Evolutionary conservation across 2,329 filamentous ascomycete genomes (phyloP).

Genomic region (Aspergillus sojae): DNA sequence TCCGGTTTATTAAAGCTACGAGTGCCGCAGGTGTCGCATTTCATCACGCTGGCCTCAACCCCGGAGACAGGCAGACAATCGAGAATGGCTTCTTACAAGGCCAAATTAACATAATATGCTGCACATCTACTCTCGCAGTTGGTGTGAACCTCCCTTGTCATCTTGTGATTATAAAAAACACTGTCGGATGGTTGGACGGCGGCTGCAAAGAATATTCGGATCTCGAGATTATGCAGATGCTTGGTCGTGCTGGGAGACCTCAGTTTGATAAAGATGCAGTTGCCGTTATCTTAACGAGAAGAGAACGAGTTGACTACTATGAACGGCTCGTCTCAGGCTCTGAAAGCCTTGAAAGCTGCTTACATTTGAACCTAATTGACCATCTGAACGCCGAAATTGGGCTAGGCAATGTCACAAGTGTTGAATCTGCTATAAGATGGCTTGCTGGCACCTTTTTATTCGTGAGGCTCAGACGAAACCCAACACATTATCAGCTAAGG

Average conservation of each 20-base stretch:
- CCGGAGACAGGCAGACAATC: slow-evolving; percentile 64
- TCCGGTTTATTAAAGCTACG: slow-evolving; percentile 38
- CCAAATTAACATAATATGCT: slow-evolving; percentile 79
- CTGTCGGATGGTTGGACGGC: slow-evolving; percentile 64
- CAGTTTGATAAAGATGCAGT: slow-evolving; percentile 78
- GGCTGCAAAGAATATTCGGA: slow-evolving; percentile 73
- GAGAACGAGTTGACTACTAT: slow-evolving; percentile 66
- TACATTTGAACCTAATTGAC: slow-evolving; percentile 79
- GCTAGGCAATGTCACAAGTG: slow-evolving; percentile 69
- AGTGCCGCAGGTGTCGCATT: slow-evolving; percentile 69
- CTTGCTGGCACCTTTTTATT: slow-evolving; percentile 76
- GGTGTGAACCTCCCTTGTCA: slow-evolving; percentile 84
- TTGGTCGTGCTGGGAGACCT: slow-evolving; percentile 78
- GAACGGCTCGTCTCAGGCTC: slow-evolving; percentile 73
- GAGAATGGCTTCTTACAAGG: slow-evolving; percentile 71
- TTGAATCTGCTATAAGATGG: slow-evolving; percentile 71
- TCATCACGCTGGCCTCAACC: slow-evolving; percentile 76
- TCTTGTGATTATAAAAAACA: slow-evolving; percentile 81
- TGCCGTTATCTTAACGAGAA: slow-evolving; percentile 77
- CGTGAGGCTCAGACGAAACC: slow-evolving; percentile 72
- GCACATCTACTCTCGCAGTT: slow-evolving; percentile 81
- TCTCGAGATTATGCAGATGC: slow-evolving; percentile 87
- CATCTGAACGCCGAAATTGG: slow-evolving; percentile 84
- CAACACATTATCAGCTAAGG: slow-evolving; percentile 68
- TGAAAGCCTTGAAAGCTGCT: slow-evolving; percentile 73